phyloP scores from a whole-genome alignment of 192 early-diverging fungal species.

The Bifiguratus adelaidae region DNA sequence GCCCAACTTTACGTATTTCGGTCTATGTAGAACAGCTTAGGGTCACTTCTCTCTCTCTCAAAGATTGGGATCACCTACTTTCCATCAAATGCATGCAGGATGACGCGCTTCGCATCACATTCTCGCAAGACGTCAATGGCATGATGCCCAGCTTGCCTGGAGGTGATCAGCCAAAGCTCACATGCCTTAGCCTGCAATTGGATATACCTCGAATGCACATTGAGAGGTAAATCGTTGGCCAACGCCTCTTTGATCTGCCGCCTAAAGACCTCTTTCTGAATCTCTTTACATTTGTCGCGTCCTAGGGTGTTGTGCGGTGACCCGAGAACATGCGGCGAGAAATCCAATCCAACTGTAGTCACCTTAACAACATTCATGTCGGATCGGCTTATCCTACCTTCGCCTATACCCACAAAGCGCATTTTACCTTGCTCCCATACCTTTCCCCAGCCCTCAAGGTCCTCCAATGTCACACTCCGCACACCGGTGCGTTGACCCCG shows the following conservation, averaged over 20 bases:
- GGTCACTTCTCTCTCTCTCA: not conserved
- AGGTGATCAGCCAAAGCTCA: constrained; percentile 4
- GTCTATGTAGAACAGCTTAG: not conserved
- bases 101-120: constrained; percentile 30
- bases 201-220: constrained; percentile 42
- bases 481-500: constrained; percentile 15
- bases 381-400: constrained; percentile 13
- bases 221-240: constrained; percentile 29
- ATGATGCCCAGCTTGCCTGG: constrained; percentile 44
- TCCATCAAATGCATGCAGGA: constrained; percentile 47
- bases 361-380: not conserved
- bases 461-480: constrained; percentile 19
- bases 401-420: constrained; percentile 23
- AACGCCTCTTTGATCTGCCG: constrained; percentile 32
- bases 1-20: not conserved
- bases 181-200: not conserved
- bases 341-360: constrained; percentile 33
- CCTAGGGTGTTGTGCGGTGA: constrained; percentile 12
- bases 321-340: constrained; percentile 28
- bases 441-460: constrained; percentile 27
- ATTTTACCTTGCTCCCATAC: constrained; percentile 24
- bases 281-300: constrained; percentile 26
- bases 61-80: constrained; percentile 12
- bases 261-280: constrained; percentile 35
- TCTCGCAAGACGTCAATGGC: constrained; percentile 34